Conservation (phyloP, 176 grass and related monocot genomes). For the Aegilops tauschii region DNA sequence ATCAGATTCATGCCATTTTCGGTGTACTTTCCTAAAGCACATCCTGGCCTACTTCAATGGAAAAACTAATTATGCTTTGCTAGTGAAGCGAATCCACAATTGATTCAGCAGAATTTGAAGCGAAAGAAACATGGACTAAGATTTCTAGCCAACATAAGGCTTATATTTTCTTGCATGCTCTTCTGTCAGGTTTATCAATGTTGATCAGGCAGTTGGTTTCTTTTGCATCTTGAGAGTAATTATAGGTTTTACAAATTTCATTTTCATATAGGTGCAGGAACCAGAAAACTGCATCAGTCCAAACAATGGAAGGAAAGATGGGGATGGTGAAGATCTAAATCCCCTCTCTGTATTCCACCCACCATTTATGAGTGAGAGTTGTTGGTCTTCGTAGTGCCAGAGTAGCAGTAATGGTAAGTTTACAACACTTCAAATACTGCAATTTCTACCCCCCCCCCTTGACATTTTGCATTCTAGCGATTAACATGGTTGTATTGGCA, state of each 20-base stretch:
- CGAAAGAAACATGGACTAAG: no score
- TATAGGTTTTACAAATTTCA: neutral
- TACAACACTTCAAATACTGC: slow-evolving; percentile 6
- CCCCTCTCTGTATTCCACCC: slow-evolving; percentile 65
- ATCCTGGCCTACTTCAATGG: no score
- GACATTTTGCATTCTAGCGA: neutral
- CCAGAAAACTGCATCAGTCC: slow-evolving; percentile 44
- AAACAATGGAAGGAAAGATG: slow-evolving; percentile 36
- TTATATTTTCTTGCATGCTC: neutral
- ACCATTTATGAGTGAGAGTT: slow-evolving; percentile 58
- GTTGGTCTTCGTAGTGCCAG: slow-evolving; percentile 52
- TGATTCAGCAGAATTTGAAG: no score
- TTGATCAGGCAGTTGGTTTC: neutral
- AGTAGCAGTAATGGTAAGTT: slow-evolving; percentile 56
- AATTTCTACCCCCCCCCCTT: neutral
- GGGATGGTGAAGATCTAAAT: slow-evolving; percentile 49
- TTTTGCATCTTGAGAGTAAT: neutral
- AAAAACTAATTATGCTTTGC: no score
- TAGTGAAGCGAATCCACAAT: no score
- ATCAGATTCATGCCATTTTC: no score
- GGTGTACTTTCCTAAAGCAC: no score
- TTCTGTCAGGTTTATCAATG: neutral
- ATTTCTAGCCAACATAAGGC: neutral
- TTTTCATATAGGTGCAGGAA: slow-evolving; percentile 53
- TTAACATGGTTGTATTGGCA: slow-evolving; percentile 22